Percentiles rank a stretch among this genome's conserved stretches.
phyloP scores from a whole-genome alignment of 1,284 basidiomycete species.

The Pseudozyma thailandica region DNA sequence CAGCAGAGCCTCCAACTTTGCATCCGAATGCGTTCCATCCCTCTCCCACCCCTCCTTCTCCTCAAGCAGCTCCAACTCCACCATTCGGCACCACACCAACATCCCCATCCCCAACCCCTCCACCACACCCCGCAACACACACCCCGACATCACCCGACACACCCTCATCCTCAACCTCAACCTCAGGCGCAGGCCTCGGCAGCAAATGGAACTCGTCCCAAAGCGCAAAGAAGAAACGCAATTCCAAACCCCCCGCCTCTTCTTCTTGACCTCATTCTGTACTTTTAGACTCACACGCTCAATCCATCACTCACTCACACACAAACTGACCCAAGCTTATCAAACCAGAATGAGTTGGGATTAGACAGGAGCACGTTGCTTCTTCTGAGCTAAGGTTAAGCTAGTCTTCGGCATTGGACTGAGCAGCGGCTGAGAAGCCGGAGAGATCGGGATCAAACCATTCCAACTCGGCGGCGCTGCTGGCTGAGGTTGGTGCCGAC shows the following conservation, averaged over 20 bases:
- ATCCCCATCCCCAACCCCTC: neutral
- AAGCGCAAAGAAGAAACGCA: neutral
- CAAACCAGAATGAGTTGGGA: too few species aligned
- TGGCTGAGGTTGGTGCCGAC: neutral
- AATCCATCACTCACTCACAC: neutral
- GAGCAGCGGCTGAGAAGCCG: slow-evolving; percentile 37
- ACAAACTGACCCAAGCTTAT: too few species aligned
- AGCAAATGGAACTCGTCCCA: slow-evolving; percentile 18
- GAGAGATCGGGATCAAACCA: slow-evolving; percentile 57
- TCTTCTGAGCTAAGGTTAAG: too few species aligned
- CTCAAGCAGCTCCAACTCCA: neutral
- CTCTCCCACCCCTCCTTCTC: neutral
- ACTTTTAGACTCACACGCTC: neutral
- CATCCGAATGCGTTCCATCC: neutral
- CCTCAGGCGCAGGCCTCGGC: slow-evolving; percentile 19
- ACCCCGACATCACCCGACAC: neutral
- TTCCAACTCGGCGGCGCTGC: slow-evolving; percentile 29
- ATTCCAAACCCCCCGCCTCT: neutral
- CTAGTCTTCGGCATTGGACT: slow-evolving; percentile 13
- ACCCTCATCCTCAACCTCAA: neutral
- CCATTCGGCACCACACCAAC: too few species aligned
- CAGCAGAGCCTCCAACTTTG: too few species aligned
- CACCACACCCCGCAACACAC: neutral
- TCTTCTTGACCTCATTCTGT: neutral
- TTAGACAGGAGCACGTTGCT: too few species aligned